phyloP scores from a whole-genome alignment of 2,329 filamentous ascomycete genomes.

The Neocucurbitaria cava region DNA sequence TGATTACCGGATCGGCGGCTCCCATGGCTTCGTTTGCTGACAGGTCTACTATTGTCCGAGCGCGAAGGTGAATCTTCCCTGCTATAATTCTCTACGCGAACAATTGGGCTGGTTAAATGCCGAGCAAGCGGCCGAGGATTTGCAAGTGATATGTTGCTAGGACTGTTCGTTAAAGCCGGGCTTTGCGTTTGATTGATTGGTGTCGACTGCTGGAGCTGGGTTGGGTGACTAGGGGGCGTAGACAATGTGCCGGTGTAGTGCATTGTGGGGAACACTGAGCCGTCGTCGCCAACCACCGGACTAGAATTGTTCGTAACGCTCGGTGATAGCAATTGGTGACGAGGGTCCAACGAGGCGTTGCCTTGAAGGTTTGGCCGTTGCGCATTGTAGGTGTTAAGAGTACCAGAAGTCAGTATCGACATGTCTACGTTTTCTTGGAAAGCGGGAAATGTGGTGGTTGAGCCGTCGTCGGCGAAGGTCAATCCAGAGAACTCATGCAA shows the following conservation, averaged over 20 bases:
- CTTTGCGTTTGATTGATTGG: slow-evolving; percentile 47
- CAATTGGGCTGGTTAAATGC: slow-evolving; percentile 49
- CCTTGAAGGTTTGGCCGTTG: slow-evolving; percentile 30
- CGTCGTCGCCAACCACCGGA: slow-evolving; percentile 43
- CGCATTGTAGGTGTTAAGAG: slow-evolving; percentile 40
- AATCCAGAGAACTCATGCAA: slow-evolving; percentile 40
- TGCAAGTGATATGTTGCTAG: slow-evolving; percentile 33
- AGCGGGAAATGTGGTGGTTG: slow-evolving; percentile 26
- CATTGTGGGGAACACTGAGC: slow-evolving; percentile 22
- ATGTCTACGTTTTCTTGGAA: slow-evolving; percentile 35
- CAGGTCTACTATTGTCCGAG: slow-evolving; percentile 41
- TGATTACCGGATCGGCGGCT: slow-evolving; percentile 46
- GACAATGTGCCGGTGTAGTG: slow-evolving; percentile 32
- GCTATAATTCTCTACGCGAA: slow-evolving; percentile 48
- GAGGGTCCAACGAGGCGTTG: slow-evolving; percentile 31
- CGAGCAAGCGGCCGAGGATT: slow-evolving; percentile 35
- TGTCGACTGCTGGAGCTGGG: slow-evolving; percentile 31
- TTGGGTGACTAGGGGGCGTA: slow-evolving; percentile 35
- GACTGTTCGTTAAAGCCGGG: slow-evolving; percentile 48
- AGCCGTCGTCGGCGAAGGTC: slow-evolving; percentile 36
- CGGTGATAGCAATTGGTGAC: slow-evolving; percentile 45
- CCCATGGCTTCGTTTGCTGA: slow-evolving; percentile 46
- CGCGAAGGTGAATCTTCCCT: slow-evolving; percentile 44
- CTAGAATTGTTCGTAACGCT: slow-evolving; percentile 47
- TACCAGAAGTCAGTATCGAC: slow-evolving; percentile 35